Conservation (phyloP, 257 asterid species). For the Lantana camara region DNA sequence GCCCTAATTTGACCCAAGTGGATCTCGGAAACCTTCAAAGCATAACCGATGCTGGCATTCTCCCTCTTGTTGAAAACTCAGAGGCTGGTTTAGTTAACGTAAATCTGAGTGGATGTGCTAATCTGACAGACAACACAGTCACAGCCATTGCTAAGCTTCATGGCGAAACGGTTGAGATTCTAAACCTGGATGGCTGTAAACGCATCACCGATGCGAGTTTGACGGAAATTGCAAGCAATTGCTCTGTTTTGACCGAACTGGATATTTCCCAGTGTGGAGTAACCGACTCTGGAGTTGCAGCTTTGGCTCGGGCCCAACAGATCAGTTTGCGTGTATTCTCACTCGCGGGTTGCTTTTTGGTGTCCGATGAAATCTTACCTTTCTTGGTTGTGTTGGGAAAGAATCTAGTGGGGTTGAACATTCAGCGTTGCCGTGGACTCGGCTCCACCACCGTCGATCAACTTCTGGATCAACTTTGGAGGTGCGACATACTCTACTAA, state of each 20-base stretch:
- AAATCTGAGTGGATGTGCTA: slow-evolving; percentile 63
- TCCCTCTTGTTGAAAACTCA: slow-evolving; percentile 51
- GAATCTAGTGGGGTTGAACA: slow-evolving; percentile 62
- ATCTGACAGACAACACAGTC: slow-evolving; percentile 59
- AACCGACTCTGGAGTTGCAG: slow-evolving; percentile 60
- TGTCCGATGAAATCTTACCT: slow-evolving; percentile 59
- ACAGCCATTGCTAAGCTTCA: slow-evolving; percentile 55
- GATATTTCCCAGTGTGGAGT: slow-evolving; percentile 63
- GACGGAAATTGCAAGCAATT: slow-evolving; percentile 52
- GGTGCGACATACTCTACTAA: slow-evolving; percentile 75
- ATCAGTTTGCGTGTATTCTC: slow-evolving; percentile 57
- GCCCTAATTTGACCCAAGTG: slow-evolving; percentile 61
- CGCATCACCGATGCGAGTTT: slow-evolving; percentile 58
- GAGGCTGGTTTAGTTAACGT: slow-evolving; percentile 63
- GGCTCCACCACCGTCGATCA: slow-evolving; percentile 41
- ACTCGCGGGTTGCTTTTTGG: slow-evolving; percentile 48
- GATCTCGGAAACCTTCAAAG: slow-evolving; percentile 50
- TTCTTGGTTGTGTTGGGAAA: slow-evolving; percentile 48
- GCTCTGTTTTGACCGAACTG: slow-evolving; percentile 58
- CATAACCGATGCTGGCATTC: slow-evolving; percentile 64
- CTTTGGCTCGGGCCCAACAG: slow-evolving; percentile 50
- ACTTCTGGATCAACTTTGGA: slow-evolving; percentile 65
- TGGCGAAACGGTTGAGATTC: slow-evolving; percentile 62
- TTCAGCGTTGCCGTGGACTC: slow-evolving; percentile 60
- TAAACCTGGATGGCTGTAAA: slow-evolving; percentile 69